phyloP scores from a whole-genome alignment of 164 flowering plant genomes.

The Stephania cephalantha region DNA sequence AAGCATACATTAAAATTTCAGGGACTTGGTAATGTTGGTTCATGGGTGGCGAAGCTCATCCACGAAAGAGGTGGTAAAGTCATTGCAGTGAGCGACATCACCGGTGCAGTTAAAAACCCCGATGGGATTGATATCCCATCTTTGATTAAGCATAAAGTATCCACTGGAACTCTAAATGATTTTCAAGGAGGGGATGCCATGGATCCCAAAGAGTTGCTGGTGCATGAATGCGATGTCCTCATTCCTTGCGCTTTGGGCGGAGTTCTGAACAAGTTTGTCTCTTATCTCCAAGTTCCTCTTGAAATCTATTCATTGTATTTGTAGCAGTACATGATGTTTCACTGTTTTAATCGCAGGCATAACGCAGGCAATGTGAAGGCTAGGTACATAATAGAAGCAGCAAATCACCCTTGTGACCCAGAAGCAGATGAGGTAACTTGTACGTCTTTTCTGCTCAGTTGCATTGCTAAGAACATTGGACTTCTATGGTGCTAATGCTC shows the following conservation, averaged over 20 bases:
- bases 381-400: conserved; percentile 68
- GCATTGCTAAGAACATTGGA: neutral
- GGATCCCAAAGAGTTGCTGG: conserved; percentile 52
- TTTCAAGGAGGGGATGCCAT: conserved; percentile 57
- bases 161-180: conserved; percentile 33
- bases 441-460: neutral
- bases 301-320: neutral
- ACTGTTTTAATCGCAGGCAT: conserved; percentile 34
- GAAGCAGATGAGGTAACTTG: conserved; percentile 71
- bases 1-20: conserved; percentile 9
- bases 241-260: conserved; percentile 86
- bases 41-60: conserved; percentile 69
- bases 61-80: conserved; percentile 72
- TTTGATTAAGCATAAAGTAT: conserved; percentile 47
- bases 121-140: conserved; percentile 54
- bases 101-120: conserved; percentile 54
- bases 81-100: conserved; percentile 67
- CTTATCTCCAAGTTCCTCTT: neutral
- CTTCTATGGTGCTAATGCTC: neutral
- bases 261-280: conserved; percentile 60
- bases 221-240: conserved; percentile 78
- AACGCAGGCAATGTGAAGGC: conserved; percentile 73
- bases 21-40: conserved; percentile 87
- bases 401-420: conserved; percentile 83
- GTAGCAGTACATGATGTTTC: neutral